Conservation (phyloP, 106 monocot genomes). For the Dioscorea alata region DNA sequence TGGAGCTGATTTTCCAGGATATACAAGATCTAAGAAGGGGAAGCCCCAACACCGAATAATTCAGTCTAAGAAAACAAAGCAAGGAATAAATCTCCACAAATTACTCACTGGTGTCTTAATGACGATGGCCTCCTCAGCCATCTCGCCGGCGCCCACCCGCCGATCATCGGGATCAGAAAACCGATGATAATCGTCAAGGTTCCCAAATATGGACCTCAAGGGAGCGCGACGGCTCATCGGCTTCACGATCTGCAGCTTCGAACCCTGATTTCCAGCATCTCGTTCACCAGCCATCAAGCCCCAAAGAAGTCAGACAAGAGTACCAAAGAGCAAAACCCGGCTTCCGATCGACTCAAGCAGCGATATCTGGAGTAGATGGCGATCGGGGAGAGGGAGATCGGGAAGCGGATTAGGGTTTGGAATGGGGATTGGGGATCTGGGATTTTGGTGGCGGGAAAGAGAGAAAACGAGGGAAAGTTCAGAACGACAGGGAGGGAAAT, state of each 20-base stretch:
- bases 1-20: too few species aligned
- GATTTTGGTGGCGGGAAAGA: not conserved
- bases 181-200: constrained; percentile 62
- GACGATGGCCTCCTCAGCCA: constrained; percentile 35
- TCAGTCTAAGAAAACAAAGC: too few species aligned
- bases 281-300: not conserved
- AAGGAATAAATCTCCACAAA: not conserved
- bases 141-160: constrained; percentile 15
- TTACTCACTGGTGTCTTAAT: constrained; percentile 70
- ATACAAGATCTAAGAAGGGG: too few species aligned
- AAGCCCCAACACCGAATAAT: too few species aligned
- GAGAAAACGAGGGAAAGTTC: constrained; percentile 48
- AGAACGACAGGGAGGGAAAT: constrained; percentile 30
- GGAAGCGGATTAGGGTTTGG: constrained; percentile 5
- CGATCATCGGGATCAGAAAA: constrained; percentile 26
- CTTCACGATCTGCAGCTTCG: not conserved
- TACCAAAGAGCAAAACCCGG: not conserved
- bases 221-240: constrained; percentile 45
- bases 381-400: not conserved
- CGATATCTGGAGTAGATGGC: not conserved
- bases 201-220: constrained; percentile 33
- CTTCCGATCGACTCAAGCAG: not conserved
- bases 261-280: not conserved
- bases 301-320: too few species aligned
- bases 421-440: constrained; percentile 5